Evolutionary conservation across 2,329 filamentous ascomycete species (phyloP), one percentile per base, ranked within the genome.

Genomic region (Cucurbitaria berberidis): DNA sequence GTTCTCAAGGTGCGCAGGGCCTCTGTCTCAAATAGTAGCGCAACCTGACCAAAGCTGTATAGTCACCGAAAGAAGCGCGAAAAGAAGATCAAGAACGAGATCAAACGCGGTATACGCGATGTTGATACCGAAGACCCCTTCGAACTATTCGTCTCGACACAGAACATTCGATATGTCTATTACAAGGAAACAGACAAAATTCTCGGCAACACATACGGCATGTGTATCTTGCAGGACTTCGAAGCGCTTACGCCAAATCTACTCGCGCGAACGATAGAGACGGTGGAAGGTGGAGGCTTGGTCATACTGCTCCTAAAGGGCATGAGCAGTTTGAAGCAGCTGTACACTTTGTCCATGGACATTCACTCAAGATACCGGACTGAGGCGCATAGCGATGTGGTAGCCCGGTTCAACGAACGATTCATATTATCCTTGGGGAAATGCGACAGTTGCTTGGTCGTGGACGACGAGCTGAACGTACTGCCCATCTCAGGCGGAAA

Each of bases 161-260:
- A 98, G 80, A 92, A 97, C 76, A 96, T 99, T 74, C 90, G 95
- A 76, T 99, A 99, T 84, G 91, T 95, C 52, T 99, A 96, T 83
- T 99, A 99, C 82, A 99, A 99, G 79, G 95, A 99, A 80, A 98
- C 95, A 24, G 95, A 99, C 70, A 98, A 97, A 82, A 97, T 99
- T 71, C 78, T 98, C 51, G 95, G 95, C 74, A 96, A 98, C 76
- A 99, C 95, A 38, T 99, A 95, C 73, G 93, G 93, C 73, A 97
- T 97, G 91, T 97, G 92, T 75, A 96, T 99, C 61, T 79, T 99
- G 64, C 95, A 99, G 76, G 95, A 99, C 73, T 99, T 99, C 68
- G 95, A 99, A 77, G 95, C 93, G 35, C 85, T 99, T 64, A 99
- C 95, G 9, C 95, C 95, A n/a, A 99, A 99, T 72, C 83, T 97